Percentiles rank a stretch among this genome's conserved stretches.
These are phyloP conservation scores for Aspergillus biplanus DNA, from an alignment of 495 filamentous ascomycete species.

Conservation along the genomic window DNA sequence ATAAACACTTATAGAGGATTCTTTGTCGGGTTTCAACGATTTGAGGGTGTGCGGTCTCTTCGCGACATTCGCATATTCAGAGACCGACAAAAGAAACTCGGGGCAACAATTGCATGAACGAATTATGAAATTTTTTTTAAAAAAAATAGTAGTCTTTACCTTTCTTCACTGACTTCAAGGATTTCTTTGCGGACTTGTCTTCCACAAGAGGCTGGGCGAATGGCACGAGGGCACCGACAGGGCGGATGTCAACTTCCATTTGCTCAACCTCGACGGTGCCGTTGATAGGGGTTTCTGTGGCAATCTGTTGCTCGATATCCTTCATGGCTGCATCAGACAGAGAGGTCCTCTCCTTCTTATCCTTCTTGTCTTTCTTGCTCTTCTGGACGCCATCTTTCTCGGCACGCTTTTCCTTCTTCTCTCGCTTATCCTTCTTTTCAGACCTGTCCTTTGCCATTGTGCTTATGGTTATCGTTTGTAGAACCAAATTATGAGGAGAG, in stretches of 20 bases:
- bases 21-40: too few relatives aligned
- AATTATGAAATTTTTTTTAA: too few relatives aligned
- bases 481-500: conserved; percentile 22
- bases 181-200: conserved; percentile 91
- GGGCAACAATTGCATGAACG: too few relatives aligned
- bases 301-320: conserved; percentile 53
- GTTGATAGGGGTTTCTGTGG: conserved; percentile 32
- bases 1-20: neutral
- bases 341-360: conserved; percentile 71
- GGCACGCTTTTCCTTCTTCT: conserved; percentile 81
- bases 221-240: conserved; percentile 79
- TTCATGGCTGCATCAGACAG: conserved; percentile 60
- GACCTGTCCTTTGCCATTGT: conserved; percentile 59
- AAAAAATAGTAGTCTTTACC: conserved; percentile 69
- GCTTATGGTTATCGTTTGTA: conserved; percentile 25
- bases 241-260: conserved; percentile 53
- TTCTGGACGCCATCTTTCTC: conserved; percentile 77
- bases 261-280: conserved; percentile 50
- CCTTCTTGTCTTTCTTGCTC: conserved; percentile 65
- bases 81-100: neutral
- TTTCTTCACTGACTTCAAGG: conserved; percentile 90
- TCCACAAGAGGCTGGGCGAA: conserved; percentile 90
- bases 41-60: too few relatives aligned
- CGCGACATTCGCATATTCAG: neutral
- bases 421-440: conserved; percentile 73